These are phyloP conservation scores for Clonostachys sp. DNA, from an alignment of 2,329 filamentous ascomycete genomes.

Conservation along the genomic window DNA sequence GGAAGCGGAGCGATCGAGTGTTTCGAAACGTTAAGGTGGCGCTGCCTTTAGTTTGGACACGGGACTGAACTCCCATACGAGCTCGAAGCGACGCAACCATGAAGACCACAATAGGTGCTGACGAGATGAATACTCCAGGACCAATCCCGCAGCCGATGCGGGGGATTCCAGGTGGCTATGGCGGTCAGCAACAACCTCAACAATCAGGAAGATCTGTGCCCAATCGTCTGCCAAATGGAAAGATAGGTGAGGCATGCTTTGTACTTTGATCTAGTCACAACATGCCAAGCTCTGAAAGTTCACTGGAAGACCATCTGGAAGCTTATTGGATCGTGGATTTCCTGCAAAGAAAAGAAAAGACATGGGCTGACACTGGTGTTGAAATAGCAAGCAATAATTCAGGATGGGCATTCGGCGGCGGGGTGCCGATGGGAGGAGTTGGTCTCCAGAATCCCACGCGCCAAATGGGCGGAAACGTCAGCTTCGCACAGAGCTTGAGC, in stretches of 20 bases:
- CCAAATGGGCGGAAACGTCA: conserved; percentile 55
- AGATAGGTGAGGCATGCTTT: conserved; percentile 47
- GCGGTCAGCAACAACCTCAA: conserved; percentile 27
- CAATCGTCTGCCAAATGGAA: conserved; percentile 59
- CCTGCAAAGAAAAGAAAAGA: background rate
- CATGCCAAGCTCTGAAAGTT: too few species aligned
- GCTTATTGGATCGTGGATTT: too few species aligned
- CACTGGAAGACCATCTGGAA: too few species aligned
- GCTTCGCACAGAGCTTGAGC: conserved; percentile 62
- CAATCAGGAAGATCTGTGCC: conserved; percentile 38
- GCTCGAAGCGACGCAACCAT: too few species aligned
- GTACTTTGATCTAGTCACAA: background rate
- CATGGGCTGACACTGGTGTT: background rate
- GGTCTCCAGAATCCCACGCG: conserved; percentile 47
- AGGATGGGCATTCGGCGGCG: conserved; percentile 60
- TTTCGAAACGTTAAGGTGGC: too few species aligned
- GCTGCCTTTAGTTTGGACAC: too few species aligned
- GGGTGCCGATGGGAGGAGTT: conserved; percentile 55
- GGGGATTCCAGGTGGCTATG: conserved; percentile 57
- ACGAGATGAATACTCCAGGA: conserved; percentile 27
- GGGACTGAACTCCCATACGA: too few species aligned
- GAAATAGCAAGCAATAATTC: conserved; percentile 42
- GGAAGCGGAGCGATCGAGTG: too few species aligned
- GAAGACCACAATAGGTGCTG: background rate
- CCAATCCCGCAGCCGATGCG: conserved; percentile 58